Evolutionary conservation across 352 stramenopile genomes (phyloP).

Genomic region (Globisporangium megalacanthum): DNA sequence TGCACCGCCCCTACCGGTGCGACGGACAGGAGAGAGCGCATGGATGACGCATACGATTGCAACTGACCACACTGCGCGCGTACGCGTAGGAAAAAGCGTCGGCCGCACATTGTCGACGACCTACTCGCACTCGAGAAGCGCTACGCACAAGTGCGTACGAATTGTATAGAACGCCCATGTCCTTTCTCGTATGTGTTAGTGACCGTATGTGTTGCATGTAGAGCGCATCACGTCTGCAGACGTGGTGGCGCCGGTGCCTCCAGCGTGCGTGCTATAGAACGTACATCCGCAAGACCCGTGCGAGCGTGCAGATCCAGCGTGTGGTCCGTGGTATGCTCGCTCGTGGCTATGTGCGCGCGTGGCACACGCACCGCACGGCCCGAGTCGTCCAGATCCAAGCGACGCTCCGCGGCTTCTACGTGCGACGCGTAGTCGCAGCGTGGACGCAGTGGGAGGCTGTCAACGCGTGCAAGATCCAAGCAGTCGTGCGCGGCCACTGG

Average conservation of each 20-base stretch:
- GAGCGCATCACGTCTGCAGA: slow-evolving; percentile 43
- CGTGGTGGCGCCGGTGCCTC: slow-evolving; percentile 46
- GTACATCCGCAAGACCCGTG: slow-evolving; percentile 36
- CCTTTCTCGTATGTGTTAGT: no score
- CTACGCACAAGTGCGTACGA: slow-evolving; percentile 28
- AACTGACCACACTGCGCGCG: not conserved
- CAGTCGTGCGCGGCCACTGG: slow-evolving; percentile 49
- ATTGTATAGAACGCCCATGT: not conserved
- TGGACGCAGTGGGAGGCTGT: slow-evolving; percentile 57
- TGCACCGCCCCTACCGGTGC: not conserved
- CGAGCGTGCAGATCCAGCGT: slow-evolving; percentile 49
- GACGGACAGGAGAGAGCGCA: not conserved
- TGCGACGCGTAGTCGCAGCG: slow-evolving; percentile 32
- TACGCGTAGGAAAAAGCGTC: slow-evolving; percentile 32
- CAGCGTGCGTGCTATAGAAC: slow-evolving; percentile 36
- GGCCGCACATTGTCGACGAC: slow-evolving; percentile 62
- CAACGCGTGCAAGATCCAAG: slow-evolving; percentile 60
- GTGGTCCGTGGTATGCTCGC: slow-evolving; percentile 43
- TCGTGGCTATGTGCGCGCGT: slow-evolving; percentile 38
- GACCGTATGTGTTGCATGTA: not conserved
- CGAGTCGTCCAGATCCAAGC: slow-evolving; percentile 55
- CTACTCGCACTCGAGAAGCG: slow-evolving; percentile 60
- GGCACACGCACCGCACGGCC: slow-evolving; percentile 47
- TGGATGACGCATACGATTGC: not conserved
- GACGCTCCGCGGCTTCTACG: slow-evolving; percentile 46